These are phyloP conservation scores for Candida maris DNA, from an alignment of 805 yeast genomes.

Conservation along the genomic window DNA sequence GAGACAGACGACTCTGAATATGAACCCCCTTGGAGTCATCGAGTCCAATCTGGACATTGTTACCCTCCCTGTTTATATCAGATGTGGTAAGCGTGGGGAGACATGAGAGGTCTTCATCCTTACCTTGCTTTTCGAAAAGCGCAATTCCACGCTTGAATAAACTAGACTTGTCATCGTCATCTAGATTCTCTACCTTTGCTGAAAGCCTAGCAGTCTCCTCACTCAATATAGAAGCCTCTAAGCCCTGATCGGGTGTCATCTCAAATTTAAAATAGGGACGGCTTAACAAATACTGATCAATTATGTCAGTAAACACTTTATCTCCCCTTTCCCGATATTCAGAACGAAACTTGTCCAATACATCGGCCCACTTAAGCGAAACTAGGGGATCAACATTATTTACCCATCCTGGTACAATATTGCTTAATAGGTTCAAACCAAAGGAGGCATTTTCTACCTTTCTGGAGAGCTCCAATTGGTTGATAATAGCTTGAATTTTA, in stretches of 20 bases:
- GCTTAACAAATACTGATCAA: slow-evolving; percentile 48
- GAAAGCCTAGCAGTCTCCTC: slow-evolving; percentile 58
- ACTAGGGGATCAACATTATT: slow-evolving; percentile 77
- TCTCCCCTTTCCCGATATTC: slow-evolving; percentile 56
- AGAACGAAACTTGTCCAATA: slow-evolving; percentile 54
- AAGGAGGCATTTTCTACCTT: slow-evolving; percentile 88
- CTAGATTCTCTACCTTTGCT: slow-evolving; percentile 39
- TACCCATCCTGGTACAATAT: slow-evolving; percentile 81
- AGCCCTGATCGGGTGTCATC: slow-evolving; percentile 67
- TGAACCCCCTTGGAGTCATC: slow-evolving; percentile 17
- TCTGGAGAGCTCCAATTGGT: slow-evolving; percentile 79
- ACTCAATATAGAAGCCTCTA: slow-evolving; percentile 43
- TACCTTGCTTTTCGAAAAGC: slow-evolving; percentile 61
- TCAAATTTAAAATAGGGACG: slow-evolving; percentile 66
- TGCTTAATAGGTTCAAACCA: slow-evolving; percentile 73
- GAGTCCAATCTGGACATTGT: slow-evolving; percentile 33
- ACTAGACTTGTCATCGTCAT: slow-evolving; percentile 51
- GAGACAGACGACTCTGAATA: slow-evolving; percentile 30
- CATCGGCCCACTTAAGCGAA: slow-evolving; percentile 59
- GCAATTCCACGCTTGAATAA: slow-evolving; percentile 59
- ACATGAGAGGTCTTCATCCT: slow-evolving; percentile 67
- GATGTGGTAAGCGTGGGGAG: slow-evolving; percentile 72
- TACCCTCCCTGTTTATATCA: slow-evolving; percentile 67
- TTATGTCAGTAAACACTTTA: slow-evolving; percentile 53
- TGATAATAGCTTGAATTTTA: slow-evolving; percentile 80